Evolutionary conservation across 192 early-diverging fungal genomes (phyloP).

Genomic region (Backusella tarrabulga): DNA sequence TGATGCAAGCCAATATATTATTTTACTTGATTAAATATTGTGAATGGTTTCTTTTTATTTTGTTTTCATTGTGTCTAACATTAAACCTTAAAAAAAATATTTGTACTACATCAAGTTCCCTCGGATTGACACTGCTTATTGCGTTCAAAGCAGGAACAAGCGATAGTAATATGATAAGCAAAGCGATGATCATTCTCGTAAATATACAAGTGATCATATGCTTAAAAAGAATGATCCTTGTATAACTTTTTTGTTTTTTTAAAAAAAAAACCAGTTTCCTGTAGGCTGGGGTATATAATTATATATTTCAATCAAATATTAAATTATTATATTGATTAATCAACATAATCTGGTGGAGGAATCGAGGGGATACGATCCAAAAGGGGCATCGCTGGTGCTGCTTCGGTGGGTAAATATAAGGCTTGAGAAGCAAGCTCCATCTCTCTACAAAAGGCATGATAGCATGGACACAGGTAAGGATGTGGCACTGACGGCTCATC

Average conservation of each 20-base stretch:
- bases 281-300: not conserved
- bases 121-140: not conserved
- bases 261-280: not conserved
- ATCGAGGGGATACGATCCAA: slow-evolving; percentile 21
- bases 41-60: slow-evolving; percentile 9
- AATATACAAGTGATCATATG: not conserved
- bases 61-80: slow-evolving; percentile 10
- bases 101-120: not conserved
- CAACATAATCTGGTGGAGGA: slow-evolving; percentile 24
- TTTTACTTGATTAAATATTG: not conserved
- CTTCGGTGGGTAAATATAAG: not conserved
- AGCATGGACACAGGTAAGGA: slow-evolving; percentile 10
- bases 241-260: not conserved
- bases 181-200: not conserved
- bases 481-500: not conserved
- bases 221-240: not conserved
- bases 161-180: not conserved
- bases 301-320: not conserved
- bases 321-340: slow-evolving; percentile 11
- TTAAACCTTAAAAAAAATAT: not conserved
- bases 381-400: not conserved
- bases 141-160: not conserved
- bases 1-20: slow-evolving; percentile 4
- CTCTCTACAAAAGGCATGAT: slow-evolving; percentile 10
- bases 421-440: slow-evolving; percentile 12